Evolutionary conservation across 2,329 filamentous ascomycete genomes (phyloP).

Genomic region (Aspergillus latus): DNA sequence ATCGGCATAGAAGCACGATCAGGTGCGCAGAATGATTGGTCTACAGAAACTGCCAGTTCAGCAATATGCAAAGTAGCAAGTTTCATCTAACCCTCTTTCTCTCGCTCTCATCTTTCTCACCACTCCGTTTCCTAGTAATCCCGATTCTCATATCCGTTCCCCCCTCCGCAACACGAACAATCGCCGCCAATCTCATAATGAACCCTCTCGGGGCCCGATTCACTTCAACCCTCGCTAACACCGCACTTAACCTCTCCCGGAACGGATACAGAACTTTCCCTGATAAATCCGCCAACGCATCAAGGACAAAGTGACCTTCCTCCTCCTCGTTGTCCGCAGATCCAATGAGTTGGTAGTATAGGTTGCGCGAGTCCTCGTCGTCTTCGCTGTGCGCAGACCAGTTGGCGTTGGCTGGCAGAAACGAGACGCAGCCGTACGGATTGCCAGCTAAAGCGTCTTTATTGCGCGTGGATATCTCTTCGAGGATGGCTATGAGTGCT

Average conservation of each 20-base stretch:
- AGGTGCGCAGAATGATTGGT: not conserved
- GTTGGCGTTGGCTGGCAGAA: constrained; percentile 14
- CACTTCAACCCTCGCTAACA: constrained; percentile 46
- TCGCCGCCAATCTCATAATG: constrained; percentile 32
- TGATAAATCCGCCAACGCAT: constrained; percentile 39
- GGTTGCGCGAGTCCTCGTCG: constrained; percentile 43
- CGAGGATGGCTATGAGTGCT: constrained; percentile 39
- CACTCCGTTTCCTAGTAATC: constrained; percentile 30
- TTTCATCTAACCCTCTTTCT: constrained; percentile 36
- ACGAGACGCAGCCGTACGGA: constrained; percentile 34
- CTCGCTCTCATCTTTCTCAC: constrained; percentile 22
- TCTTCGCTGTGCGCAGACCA: constrained; percentile 25
- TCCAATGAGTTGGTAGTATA: constrained; percentile 44
- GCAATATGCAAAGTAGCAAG: not conserved
- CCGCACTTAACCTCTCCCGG: constrained; percentile 28
- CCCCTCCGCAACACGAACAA: constrained; percentile 34
- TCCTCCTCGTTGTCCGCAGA: constrained; percentile 27
- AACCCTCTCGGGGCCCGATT: constrained; percentile 40
- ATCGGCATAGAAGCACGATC: not conserved
- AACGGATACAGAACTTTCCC: constrained; percentile 32
- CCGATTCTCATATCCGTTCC: not conserved
- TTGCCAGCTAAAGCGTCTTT: constrained; percentile 41
- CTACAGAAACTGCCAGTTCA: not conserved
- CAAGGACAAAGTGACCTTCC: constrained; percentile 38
- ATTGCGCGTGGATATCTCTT: constrained; percentile 39